Conservation (phyloP, 2,329 filamentous ascomycete species). For the Trichophyton equinum region DNA sequence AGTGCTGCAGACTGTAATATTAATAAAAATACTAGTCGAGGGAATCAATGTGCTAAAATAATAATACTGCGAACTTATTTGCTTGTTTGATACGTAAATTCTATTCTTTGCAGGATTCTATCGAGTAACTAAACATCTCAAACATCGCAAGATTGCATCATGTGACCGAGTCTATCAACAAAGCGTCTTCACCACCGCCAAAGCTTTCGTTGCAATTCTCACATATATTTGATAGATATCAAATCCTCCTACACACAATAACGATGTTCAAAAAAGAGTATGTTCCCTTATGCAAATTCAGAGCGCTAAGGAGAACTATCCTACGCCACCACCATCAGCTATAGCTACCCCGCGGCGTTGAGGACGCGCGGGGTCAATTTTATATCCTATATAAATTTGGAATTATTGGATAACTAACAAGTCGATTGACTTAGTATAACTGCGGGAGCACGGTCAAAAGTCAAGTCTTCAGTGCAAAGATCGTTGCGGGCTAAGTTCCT, state of each 20-base stretch:
- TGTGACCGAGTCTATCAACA: neutral
- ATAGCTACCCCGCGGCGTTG: neutral
- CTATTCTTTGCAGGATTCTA: neutral
- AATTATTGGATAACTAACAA: constrained; percentile 4
- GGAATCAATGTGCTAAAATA: constrained; percentile 1
- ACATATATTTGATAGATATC: neutral
- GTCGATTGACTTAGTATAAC: constrained; percentile 9
- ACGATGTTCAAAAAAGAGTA: constrained; percentile 93
- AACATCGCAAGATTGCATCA: neutral
- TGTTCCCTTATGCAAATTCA: constrained; percentile 19
- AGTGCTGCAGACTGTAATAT: neutral
- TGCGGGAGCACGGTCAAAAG: constrained; percentile 51
- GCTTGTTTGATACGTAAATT: neutral
- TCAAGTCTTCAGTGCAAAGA: constrained; percentile 92
- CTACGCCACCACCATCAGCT: neutral
- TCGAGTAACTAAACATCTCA: neutral
- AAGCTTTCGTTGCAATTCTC: neutral
- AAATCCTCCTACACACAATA: neutral
- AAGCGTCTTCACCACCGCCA: neutral
- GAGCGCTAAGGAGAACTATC: neutral
- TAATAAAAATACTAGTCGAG: neutral
- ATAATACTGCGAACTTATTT: neutral
- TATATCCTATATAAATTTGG: neutral
- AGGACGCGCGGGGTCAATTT: constrained; percentile 1
- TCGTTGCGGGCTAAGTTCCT: constrained; percentile 70